Base-by-base conservation (phyloP, 2,329 filamentous ascomycete species). In the Ambrosiella xylebori region DNA sequence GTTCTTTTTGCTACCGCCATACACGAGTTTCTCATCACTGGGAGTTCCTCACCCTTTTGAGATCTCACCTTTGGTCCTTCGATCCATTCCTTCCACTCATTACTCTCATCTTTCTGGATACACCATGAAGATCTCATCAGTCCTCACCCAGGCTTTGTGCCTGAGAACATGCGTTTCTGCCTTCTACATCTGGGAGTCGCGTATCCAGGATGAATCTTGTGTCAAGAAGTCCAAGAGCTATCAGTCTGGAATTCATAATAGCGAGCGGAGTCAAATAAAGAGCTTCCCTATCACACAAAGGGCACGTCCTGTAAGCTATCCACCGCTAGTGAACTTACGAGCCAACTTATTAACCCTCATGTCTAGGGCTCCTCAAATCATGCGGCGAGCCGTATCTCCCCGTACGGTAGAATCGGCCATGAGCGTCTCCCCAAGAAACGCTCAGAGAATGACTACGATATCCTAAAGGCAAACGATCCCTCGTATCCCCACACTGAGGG, bases 401-500 rank as follows among this genome's bases (percentile, higher is more conserved):
- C n/a, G 11, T 27, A 27, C 12, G 54, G 55, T 19, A 45, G 61
- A 35, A 44, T 51, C 12, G 45, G 57, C 38, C 19, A 69, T 27
- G 63, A 61, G 4, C 71, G 67, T 59, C 70, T 76, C 61, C 67
- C 51, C 19, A 35, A 66, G 3, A 71, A 68, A 59, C 71, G 77
- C 61, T 67, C 51, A 36, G 44, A 66, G 13, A 79, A 78, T 63
- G 64, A 68, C 1, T 81, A 76, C 63, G 64, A 68, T 1, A 66
- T 81, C 11, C 70, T 74, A 62, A 64, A 71, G 27, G 77, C 79
- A 0, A 67, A 64, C 9, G 65, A 71, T 1, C 72, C 80, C 0
- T 69, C 71, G 0, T 68, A 70, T 12, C 66, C 73, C 38, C 71
- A 78, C 63, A 76, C 75, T 45, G 74, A 72, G 8, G 79, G 79